Conservation (phyloP, 2,329 filamentous ascomycete species). For the Beauveria rudraprayagi region DNA sequence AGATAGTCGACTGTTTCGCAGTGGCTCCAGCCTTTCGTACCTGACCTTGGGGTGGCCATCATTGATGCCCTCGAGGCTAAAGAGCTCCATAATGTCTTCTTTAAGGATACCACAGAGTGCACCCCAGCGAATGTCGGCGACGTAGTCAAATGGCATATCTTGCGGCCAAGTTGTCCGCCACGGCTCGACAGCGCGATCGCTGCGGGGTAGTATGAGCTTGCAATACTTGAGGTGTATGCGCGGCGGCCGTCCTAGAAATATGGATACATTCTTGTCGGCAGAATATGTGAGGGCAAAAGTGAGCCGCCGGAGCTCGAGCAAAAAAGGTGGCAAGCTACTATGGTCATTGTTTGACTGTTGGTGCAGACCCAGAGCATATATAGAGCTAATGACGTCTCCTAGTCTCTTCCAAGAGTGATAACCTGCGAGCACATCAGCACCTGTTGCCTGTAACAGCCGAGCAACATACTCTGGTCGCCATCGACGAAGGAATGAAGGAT, state of each 20-base stretch:
- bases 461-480: slow-evolving; percentile 34
- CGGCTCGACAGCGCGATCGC: neutral
- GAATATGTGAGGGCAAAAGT: slow-evolving; percentile 36
- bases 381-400: slow-evolving; percentile 36
- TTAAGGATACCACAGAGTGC: slow-evolving; percentile 8
- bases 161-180: slow-evolving; percentile 5
- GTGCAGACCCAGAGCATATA: slow-evolving; percentile 40
- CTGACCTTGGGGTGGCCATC: slow-evolving; percentile 6
- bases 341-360: slow-evolving; percentile 21
- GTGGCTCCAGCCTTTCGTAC: neutral
- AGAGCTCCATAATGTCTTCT: slow-evolving; percentile 11
- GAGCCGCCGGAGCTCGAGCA: slow-evolving; percentile 30
- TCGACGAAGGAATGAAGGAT: slow-evolving; percentile 35
- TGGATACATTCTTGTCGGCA: slow-evolving; percentile 38
- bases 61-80: neutral
- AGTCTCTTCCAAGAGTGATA: slow-evolving; percentile 39
- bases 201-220: slow-evolving; percentile 21
- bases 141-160: slow-evolving; percentile 11
- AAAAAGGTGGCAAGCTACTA: slow-evolving; percentile 26
- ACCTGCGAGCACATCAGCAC: slow-evolving; percentile 20
- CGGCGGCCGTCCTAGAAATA: slow-evolving; percentile 42
- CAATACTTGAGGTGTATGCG: slow-evolving; percentile 36
- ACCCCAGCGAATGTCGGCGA: slow-evolving; percentile 11
- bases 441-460: neutral
- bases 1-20: neutral